phyloP scores from a whole-genome alignment of 768 basidiomycete species.

The Tulasnella calospora region DNA sequence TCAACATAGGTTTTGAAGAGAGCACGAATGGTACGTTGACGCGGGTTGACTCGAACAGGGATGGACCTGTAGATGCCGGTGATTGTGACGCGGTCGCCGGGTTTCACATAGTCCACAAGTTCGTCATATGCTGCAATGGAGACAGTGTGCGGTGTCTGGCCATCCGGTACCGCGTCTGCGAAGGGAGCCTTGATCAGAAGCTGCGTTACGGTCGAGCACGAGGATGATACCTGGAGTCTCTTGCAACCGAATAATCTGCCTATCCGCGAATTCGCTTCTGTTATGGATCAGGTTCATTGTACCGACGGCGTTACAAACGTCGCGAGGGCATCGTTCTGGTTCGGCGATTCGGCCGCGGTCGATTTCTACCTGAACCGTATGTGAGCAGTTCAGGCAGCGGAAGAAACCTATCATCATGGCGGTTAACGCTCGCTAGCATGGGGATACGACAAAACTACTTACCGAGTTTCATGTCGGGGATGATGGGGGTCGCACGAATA shows the following conservation, averaged over 20 bases:
- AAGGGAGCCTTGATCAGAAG: neutral
- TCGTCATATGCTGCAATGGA: constrained; percentile 98
- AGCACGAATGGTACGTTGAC: constrained; percentile 85
- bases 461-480: constrained; percentile 93
- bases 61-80: constrained; percentile 94
- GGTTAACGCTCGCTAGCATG: neutral
- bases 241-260: constrained; percentile 91
- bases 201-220: neutral
- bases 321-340: constrained; percentile 85
- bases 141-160: constrained; percentile 97
- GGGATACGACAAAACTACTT: constrained; percentile 23
- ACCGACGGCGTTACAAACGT: constrained; percentile 81
- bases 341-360: constrained; percentile 98
- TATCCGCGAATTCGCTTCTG: constrained; percentile 91
- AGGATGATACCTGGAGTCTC: constrained; percentile 65
- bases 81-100: constrained; percentile 86
- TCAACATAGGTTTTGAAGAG: constrained; percentile 98
- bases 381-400: constrained; percentile 90
- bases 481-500: constrained; percentile 94
- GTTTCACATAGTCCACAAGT: constrained; percentile 92
- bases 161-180: constrained; percentile 87
- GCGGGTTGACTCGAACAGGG: constrained; percentile 90
- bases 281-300: constrained; percentile 96
- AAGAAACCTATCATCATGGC: constrained; percentile 72
- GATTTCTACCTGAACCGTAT: constrained; percentile 95